Percentiles rank a stretch among this genome's conserved stretches.
phyloP scores from a whole-genome alignment of 2,329 filamentous ascomycete genomes.

The Ceratocystis harringtonii region DNA sequence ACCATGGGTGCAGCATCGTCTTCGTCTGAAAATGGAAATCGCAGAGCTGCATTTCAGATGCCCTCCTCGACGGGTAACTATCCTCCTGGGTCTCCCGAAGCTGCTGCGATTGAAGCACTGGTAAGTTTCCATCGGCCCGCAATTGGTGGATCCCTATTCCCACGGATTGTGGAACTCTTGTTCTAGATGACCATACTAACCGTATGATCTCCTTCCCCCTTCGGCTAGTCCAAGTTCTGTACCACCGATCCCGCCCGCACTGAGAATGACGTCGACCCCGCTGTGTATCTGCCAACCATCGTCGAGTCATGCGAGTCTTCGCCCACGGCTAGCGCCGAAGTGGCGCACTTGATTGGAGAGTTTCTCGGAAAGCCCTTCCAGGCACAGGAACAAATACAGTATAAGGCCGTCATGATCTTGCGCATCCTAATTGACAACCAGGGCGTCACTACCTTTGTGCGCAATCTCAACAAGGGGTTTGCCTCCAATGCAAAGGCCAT shows the following conservation, averaged over 20 bases:
- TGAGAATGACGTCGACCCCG: constrained; percentile 46
- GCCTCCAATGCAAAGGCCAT: constrained; percentile 60
- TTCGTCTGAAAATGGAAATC: background rate
- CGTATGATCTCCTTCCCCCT: background rate
- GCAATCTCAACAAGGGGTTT: constrained; percentile 77
- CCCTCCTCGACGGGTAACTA: constrained; percentile 7
- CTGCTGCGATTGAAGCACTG: constrained; percentile 13
- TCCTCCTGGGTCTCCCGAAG: constrained; percentile 12
- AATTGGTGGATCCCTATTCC: background rate
- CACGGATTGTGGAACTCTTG: background rate
- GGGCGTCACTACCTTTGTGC: constrained; percentile 66
- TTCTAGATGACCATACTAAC: background rate
- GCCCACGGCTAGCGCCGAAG: constrained; percentile 67
- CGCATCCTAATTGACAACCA: constrained; percentile 89
- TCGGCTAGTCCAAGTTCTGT: constrained; percentile 11
- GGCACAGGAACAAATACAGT: constrained; percentile 56
- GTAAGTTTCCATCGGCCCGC: constrained; percentile 2
- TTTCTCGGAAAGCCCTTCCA: constrained; percentile 62
- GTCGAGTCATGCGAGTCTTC: constrained; percentile 92
- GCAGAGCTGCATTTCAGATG: background rate
- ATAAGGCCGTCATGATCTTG: constrained; percentile 91
- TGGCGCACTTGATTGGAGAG: constrained; percentile 66
- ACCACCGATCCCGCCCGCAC: constrained; percentile 13
- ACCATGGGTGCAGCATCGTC: background rate
- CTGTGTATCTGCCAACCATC: constrained; percentile 80